Percentiles rank a stretch among this genome's conserved stretches.
These are phyloP conservation scores for Leccinum incarnatum DNA, from an alignment of 768 basidiomycete genomes.

Conservation along the genomic window DNA sequence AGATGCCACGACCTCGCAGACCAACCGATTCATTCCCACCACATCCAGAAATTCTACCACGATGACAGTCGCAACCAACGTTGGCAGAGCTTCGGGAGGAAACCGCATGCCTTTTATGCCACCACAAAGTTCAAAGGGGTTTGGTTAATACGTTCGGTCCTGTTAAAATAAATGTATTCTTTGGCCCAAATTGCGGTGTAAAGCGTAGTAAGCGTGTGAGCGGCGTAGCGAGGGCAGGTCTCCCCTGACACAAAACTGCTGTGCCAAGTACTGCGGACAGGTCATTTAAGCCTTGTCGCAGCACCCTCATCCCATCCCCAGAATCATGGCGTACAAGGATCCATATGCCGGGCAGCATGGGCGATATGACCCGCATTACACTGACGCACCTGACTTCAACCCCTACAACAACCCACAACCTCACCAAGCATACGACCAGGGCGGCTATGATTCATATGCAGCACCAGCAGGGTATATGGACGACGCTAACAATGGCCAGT, in stretches of 20 bases:
- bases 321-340: slow-evolving; percentile 51
- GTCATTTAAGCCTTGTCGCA: slow-evolving; percentile 15
- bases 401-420: slow-evolving; percentile 45
- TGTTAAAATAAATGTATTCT: slow-evolving; percentile 2
- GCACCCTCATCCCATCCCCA: slow-evolving; percentile 10
- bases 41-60: slow-evolving; percentile 28
- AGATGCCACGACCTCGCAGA: slow-evolving; percentile 15
- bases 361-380: slow-evolving; percentile 33
- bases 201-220: slow-evolving; percentile 12
- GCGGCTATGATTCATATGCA: slow-evolving; percentile 32
- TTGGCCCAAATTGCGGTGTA: not conserved
- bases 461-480: slow-evolving; percentile 37
- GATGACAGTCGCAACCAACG: slow-evolving; percentile 3
- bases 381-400: slow-evolving; percentile 39
- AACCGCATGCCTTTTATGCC: slow-evolving; percentile 58
- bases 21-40: slow-evolving; percentile 33
- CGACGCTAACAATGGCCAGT: slow-evolving; percentile 29
- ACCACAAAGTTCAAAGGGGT: slow-evolving; percentile 33
- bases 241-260: slow-evolving; percentile 1
- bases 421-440: slow-evolving; percentile 54
- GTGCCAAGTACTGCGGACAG: slow-evolving; percentile 7
- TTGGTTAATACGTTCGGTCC: slow-evolving; percentile 23
- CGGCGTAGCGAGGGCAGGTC: not conserved
- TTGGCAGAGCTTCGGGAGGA: slow-evolving; percentile 27
- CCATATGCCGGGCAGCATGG: slow-evolving; percentile 43